A percentile compares a stretch with the other conserved stretches of the same genome.
Conservation (phyloP, 305 asterid genomes). For the Solanum hybrid region DNA sequence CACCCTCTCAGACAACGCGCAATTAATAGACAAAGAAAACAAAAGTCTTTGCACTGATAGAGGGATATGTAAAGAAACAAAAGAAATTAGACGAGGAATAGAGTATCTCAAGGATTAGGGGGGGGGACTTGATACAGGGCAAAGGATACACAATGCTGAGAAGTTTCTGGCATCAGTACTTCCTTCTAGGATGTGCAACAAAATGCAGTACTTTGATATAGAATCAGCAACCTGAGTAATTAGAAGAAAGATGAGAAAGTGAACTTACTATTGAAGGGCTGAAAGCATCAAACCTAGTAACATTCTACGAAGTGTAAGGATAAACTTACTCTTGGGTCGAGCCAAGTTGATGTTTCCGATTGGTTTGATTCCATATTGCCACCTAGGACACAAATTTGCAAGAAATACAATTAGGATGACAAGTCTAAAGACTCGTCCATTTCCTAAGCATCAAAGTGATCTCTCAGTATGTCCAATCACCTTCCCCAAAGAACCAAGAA, state of each 20-base stretch:
- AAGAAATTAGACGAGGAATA: background rate
- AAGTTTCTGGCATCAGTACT: conserved; percentile 66
- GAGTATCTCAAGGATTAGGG: background rate
- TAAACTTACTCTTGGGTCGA: conserved; percentile 49
- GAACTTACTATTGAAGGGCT: conserved; percentile 15
- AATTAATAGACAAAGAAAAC: background rate
- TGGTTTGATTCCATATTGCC: conserved; percentile 48
- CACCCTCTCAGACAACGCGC: background rate
- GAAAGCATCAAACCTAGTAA: conserved; percentile 3
- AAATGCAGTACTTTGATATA: conserved; percentile 65
- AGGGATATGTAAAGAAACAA: background rate
- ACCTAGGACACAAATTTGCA: conserved; percentile 32
- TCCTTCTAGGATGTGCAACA: conserved; percentile 72
- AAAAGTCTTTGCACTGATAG: background rate
- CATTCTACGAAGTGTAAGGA: conserved; percentile 1
- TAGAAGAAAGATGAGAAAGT: conserved; percentile 2
- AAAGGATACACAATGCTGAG: conserved; percentile 85
- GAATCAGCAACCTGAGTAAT: conserved; percentile 62
- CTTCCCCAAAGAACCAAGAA: background rate
- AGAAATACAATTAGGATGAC: background rate
- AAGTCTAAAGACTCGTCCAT: background rate
- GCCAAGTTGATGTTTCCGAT: conserved; percentile 65
- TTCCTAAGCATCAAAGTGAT: background rate
- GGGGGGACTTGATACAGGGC: background rate
- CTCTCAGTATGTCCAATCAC: background rate